Conservation (phyloP, 2,329 filamentous ascomycete species). For the Myriosclerotinia curreyana region DNA sequence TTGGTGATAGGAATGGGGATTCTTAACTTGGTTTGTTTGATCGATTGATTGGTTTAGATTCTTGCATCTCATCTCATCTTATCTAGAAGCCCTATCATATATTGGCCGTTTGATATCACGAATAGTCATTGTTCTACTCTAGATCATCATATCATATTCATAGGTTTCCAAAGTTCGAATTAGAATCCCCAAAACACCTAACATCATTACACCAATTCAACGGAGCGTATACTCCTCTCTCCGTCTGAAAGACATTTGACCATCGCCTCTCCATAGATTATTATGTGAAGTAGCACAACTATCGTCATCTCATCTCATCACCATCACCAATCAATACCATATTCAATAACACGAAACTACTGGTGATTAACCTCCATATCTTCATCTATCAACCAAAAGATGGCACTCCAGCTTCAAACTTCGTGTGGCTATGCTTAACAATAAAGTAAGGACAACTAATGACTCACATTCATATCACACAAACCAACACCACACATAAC, state of each 20-base stretch:
- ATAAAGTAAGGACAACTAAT: background rate
- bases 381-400: background rate
- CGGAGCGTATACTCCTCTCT: constrained; percentile 6
- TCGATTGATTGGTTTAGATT: background rate
- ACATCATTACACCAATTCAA: background rate
- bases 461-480: constrained; percentile 4
- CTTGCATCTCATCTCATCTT: constrained; percentile 16
- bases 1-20: no score
- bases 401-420: background rate
- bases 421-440: background rate
- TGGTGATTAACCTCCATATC: background rate
- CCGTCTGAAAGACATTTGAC: background rate
- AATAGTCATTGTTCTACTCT: background rate
- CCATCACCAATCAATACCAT: background rate
- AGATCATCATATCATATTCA: background rate
- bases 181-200: background rate
- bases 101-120: background rate
- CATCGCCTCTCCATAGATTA: background rate
- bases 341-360: background rate
- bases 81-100: constrained; percentile 6
- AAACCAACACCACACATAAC: background rate
- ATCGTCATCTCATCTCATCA: constrained; percentile 15
- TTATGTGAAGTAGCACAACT: background rate
- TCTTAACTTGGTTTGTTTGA: no score
- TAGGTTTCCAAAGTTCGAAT: constrained; percentile 7